A percentile compares a stretch with the other conserved stretches of the same genome.
Evolutionary conservation across 257 asterid species (phyloP).

Genomic region (Ehretia macrophylla): DNA sequence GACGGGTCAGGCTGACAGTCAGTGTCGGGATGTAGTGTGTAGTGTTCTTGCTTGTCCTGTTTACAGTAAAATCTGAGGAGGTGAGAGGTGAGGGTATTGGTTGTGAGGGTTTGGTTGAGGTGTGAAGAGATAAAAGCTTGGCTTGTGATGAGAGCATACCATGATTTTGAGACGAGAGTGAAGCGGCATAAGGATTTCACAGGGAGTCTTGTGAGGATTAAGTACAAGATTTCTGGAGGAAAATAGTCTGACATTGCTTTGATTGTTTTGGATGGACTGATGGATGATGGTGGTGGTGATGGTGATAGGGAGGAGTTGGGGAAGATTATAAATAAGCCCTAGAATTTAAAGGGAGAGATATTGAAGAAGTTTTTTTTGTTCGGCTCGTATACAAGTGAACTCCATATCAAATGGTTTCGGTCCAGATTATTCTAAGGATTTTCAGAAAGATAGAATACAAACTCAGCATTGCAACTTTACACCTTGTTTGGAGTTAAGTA

Average conservation of each 20-base stretch:
- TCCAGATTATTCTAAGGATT: too few relatives aligned
- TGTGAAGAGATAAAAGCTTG: constrained; percentile 38
- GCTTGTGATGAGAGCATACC: constrained; percentile 42
- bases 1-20: not conserved
- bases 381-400: too few relatives aligned
- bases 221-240: constrained; percentile 37
- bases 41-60: constrained; percentile 30
- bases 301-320: too few relatives aligned
- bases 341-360: too few relatives aligned
- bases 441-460: too few relatives aligned
- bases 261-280: too few relatives aligned
- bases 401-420: too few relatives aligned
- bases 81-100: constrained; percentile 13
- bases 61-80: constrained; percentile 34
- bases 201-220: constrained; percentile 45
- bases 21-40: constrained; percentile 17
- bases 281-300: too few relatives aligned
- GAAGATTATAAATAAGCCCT: too few relatives aligned
- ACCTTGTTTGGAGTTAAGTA: too few relatives aligned
- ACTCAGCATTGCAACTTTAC: too few relatives aligned
- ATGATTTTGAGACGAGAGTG: constrained; percentile 44
- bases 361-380: too few relatives aligned
- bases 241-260: constrained; percentile 41
- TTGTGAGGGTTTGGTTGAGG: constrained; percentile 15
- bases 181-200: constrained; percentile 39